Evolutionary conservation across 305 asterid genomes (phyloP).

Genomic region (Fraxinus velutina): DNA sequence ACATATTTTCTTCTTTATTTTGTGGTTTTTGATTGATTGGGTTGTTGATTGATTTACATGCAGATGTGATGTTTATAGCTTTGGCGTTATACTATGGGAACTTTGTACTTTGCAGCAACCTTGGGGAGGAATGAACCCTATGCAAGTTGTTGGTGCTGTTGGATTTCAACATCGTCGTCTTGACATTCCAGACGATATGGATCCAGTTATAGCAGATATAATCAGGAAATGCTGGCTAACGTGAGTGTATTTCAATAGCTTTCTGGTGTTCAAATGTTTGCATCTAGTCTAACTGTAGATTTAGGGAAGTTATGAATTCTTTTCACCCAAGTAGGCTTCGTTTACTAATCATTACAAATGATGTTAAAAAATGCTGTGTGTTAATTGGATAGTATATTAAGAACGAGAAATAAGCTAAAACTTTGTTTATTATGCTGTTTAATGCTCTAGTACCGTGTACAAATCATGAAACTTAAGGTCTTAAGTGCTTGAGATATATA

Average conservation of each 20-base stretch:
- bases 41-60: slow-evolving; percentile 27
- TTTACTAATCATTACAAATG: neutral
- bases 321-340: neutral
- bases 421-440: neutral
- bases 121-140: slow-evolving; percentile 98
- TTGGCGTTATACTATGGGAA: slow-evolving; percentile 92
- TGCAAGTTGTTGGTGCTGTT: slow-evolving; percentile 99
- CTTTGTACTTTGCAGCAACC: slow-evolving; percentile 90
- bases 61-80: slow-evolving; percentile 96
- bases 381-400: neutral
- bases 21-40: slow-evolving; percentile 1
- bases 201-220: slow-evolving; percentile 70
- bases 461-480: neutral
- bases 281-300: neutral
- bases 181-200: slow-evolving; percentile 78
- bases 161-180: slow-evolving; percentile 98
- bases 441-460: neutral
- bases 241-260: slow-evolving; percentile 30
- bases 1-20: neutral
- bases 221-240: slow-evolving; percentile 67
- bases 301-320: neutral
- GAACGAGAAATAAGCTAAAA: neutral
- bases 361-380: neutral
- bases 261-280: neutral
- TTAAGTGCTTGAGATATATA: neutral